A percentile compares a stretch with the other conserved stretches of the same genome.
These are phyloP conservation scores for Calonectria hawksworthii DNA, from an alignment of 2,329 filamentous ascomycete genomes.

Conservation along the genomic window DNA sequence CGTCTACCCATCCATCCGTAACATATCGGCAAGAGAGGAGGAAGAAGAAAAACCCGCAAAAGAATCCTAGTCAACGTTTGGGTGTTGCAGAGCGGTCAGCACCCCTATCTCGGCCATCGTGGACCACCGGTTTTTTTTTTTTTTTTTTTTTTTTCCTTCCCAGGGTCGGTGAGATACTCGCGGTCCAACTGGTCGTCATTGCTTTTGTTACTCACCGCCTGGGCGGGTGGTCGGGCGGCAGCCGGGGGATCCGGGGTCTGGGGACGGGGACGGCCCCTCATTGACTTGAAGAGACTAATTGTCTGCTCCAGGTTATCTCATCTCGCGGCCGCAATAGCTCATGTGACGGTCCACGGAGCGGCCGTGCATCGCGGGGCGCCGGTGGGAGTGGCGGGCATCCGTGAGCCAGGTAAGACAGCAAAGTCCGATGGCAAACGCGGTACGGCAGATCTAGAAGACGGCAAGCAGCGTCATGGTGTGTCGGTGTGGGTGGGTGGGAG, in stretches of 20 bases:
- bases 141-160: not conserved
- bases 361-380: slow-evolving; percentile 35
- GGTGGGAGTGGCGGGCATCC: slow-evolving; percentile 25
- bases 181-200: slow-evolving; percentile 32
- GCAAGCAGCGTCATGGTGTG: slow-evolving; percentile 26
- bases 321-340: slow-evolving; percentile 42
- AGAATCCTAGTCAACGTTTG: slow-evolving; percentile 26
- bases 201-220: slow-evolving; percentile 45
- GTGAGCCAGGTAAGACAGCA: slow-evolving; percentile 25
- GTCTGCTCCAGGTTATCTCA: slow-evolving; percentile 36
- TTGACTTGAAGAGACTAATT: slow-evolving; percentile 24
- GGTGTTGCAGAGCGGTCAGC: slow-evolving; percentile 36
- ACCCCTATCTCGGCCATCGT: slow-evolving; percentile 34
- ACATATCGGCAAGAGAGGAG: slow-evolving; percentile 10
- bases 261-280: slow-evolving; percentile 31
- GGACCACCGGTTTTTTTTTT: slow-evolving; percentile 23
- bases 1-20: slow-evolving; percentile 26
- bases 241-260: slow-evolving; percentile 37
- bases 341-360: slow-evolving; percentile 42
- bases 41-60: slow-evolving; percentile 9
- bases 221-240: slow-evolving; percentile 35
- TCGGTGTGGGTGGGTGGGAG: slow-evolving; percentile 38
- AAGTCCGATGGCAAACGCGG: slow-evolving; percentile 24
- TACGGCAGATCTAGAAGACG: slow-evolving; percentile 23
- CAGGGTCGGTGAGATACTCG: slow-evolving; percentile 37